Evolutionary conservation across 208 protist genomes (phyloP).

Genomic region (Leishmania arabica): DNA sequence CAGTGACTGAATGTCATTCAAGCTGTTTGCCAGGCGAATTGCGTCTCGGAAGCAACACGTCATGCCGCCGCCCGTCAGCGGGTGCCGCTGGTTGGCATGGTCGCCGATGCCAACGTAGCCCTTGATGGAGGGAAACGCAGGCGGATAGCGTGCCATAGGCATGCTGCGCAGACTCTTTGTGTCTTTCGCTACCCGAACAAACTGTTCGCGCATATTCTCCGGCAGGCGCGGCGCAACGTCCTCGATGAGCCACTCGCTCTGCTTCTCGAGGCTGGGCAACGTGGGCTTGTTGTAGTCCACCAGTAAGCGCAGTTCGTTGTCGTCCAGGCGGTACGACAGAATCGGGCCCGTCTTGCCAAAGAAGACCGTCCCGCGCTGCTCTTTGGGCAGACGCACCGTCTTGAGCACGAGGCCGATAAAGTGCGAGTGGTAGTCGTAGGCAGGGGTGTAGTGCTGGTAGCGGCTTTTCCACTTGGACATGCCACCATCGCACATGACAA

Average conservation of each 20-base stretch:
- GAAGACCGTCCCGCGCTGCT: slow-evolving; percentile 91
- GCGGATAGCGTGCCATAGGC: slow-evolving; percentile 76
- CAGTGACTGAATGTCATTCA: slow-evolving; percentile 58
- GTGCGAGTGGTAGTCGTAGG: slow-evolving; percentile 83
- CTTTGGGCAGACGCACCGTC: slow-evolving; percentile 66
- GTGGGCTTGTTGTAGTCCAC: slow-evolving; percentile 86
- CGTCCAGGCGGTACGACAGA: slow-evolving; percentile 89
- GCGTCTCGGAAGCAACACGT: slow-evolving; percentile 92
- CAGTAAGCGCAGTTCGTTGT: slow-evolving; percentile 78
- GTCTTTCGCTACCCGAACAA: slow-evolving; percentile 63
- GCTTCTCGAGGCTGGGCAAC: slow-evolving; percentile 69
- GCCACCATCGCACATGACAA: slow-evolving; percentile 94
- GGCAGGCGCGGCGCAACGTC: slow-evolving; percentile 87
- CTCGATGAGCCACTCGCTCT: slow-evolving; percentile 82
- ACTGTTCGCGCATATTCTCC: slow-evolving; percentile 68
- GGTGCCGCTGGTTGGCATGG: slow-evolving; percentile 94
- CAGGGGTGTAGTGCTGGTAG: slow-evolving; percentile 82
- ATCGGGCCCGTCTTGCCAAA: slow-evolving; percentile 90
- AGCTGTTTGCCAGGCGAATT: slow-evolving; percentile 55
- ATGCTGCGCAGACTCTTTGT: slow-evolving; percentile 76
- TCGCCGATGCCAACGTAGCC: slow-evolving; percentile 94
- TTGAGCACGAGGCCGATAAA: slow-evolving; percentile 90
- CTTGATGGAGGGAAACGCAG: slow-evolving; percentile 68
- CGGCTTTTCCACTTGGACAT: slow-evolving; percentile 91
- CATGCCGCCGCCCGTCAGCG: slow-evolving; percentile 93